A percentile compares a stretch with the other conserved stretches of the same genome.
Evolutionary conservation across 1,284 basidiomycete genomes (phyloP).

Genomic region (Coniferiporia sulphurascens): DNA sequence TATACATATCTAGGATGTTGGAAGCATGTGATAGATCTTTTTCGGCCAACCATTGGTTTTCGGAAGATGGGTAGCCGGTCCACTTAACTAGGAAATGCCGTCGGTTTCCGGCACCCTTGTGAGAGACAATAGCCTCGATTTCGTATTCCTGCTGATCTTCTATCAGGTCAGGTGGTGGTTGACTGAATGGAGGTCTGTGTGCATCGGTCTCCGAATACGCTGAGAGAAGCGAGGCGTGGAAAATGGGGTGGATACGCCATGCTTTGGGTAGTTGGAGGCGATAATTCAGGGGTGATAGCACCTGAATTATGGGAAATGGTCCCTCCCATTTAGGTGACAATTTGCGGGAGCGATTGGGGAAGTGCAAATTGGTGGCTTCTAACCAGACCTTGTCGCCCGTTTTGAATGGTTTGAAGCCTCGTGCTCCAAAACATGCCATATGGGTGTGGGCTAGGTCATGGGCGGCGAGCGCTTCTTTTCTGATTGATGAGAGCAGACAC

Average conservation of each 20-base stretch:
- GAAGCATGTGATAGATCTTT: not conserved
- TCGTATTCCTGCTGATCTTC: not conserved
- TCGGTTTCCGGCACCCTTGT: not conserved
- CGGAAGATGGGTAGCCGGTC: not conserved
- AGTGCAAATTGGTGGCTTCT: not conserved
- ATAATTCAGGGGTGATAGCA: not conserved
- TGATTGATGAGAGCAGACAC: not conserved
- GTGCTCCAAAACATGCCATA: not conserved
- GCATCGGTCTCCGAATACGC: not conserved
- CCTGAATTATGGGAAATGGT: not conserved
- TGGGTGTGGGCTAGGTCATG: not conserved
- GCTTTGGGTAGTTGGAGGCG: not conserved
- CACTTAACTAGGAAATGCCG: not conserved
- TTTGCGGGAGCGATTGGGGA: not conserved
- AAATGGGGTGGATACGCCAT: not conserved
- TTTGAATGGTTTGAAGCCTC: not conserved
- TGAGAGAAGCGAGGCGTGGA: not conserved
- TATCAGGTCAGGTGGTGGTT: not conserved
- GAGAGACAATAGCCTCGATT: not conserved
- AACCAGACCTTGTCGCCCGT: not conserved
- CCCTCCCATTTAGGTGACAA: not conserved
- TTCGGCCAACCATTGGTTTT: not conserved
- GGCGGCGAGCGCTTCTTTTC: not conserved
- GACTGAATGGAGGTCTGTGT: not conserved
- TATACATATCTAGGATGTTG: not conserved